A percentile compares a stretch with the other conserved stretches of the same genome.
phyloP scores from a whole-genome alignment of 331 rosid genomes.

The Telfairia occidentalis region DNA sequence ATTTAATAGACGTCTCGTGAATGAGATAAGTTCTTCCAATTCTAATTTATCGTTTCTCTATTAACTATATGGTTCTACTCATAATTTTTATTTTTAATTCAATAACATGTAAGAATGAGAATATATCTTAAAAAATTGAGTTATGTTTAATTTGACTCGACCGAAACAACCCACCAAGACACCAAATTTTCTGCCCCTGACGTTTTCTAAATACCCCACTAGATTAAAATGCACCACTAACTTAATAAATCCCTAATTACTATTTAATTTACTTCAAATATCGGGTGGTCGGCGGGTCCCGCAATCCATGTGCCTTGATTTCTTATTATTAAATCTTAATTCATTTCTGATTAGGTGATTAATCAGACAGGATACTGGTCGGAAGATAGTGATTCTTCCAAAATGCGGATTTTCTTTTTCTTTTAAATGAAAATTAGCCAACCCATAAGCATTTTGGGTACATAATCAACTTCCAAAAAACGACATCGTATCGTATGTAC shows the following conservation, averaged over 20 bases:
- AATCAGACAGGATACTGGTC: not conserved
- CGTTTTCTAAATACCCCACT: not conserved
- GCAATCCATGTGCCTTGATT: not conserved
- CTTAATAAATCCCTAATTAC: not conserved
- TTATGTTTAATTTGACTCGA: too few species aligned
- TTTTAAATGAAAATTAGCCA: not conserved
- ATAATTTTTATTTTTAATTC: too few species aligned
- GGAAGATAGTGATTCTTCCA: not conserved
- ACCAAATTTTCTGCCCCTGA: not conserved
- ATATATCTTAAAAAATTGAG: too few species aligned
- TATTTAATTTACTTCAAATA: not conserved
- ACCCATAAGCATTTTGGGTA: not conserved
- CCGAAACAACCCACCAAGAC: too few species aligned
- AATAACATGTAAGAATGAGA: too few species aligned
- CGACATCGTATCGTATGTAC: not conserved
- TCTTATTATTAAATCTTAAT: not conserved
- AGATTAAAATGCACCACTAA: not conserved
- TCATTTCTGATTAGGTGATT: not conserved
- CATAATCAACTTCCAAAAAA: not conserved
- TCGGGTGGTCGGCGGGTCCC: not conserved
- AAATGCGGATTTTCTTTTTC: not conserved
- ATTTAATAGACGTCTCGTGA: too few species aligned
- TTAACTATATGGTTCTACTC: too few species aligned
- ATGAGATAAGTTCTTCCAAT: too few species aligned
- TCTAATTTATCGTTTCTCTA: too few species aligned